Conservation (phyloP, 495 filamentous ascomycete genomes). For the Aspergillus kassunensis region DNA sequence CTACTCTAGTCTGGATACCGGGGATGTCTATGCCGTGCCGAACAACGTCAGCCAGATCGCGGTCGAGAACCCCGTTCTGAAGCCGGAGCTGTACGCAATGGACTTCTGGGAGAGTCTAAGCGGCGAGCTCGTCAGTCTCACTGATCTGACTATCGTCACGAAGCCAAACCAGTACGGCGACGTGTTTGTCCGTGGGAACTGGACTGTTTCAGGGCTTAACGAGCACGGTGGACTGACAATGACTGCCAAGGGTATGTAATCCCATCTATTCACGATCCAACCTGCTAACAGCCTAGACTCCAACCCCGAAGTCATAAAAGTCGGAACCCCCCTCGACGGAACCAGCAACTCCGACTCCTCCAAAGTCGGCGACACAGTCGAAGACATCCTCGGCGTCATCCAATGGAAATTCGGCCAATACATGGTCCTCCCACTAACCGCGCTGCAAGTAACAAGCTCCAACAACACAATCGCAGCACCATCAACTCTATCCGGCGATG, state of each 20-base stretch:
- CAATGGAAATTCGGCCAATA: constrained; percentile 57
- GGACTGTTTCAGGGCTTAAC: constrained; percentile 50
- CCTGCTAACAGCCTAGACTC: constrained; percentile 36
- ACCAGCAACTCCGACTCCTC: constrained; percentile 49
- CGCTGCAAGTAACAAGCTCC: constrained; percentile 36
- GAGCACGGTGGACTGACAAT: constrained; percentile 53
- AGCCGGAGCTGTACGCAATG: constrained; percentile 52
- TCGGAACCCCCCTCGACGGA: constrained; percentile 56
- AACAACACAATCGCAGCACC: constrained; percentile 27
- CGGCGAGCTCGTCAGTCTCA: constrained; percentile 55
- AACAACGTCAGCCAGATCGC: constrained; percentile 50
- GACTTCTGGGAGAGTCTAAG: constrained; percentile 63
- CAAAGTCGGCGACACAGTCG: constrained; percentile 53
- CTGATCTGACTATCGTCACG: constrained; percentile 41
- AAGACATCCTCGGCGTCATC: constrained; percentile 56
- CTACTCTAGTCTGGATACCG: constrained; percentile 50
- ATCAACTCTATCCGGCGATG: constrained; percentile 39
- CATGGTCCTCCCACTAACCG: constrained; percentile 52
- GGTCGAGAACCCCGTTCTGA: constrained; percentile 47
- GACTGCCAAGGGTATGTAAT: constrained; percentile 32
- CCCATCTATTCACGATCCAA: neutral
- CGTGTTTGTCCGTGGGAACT: constrained; percentile 57
- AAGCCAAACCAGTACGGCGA: constrained; percentile 57
- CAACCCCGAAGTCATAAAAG: constrained; percentile 60
- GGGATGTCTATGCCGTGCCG: constrained; percentile 47